Evolutionary conservation across 2,329 filamentous ascomycete genomes (phyloP).

Genomic region (Neonectria punicea): DNA sequence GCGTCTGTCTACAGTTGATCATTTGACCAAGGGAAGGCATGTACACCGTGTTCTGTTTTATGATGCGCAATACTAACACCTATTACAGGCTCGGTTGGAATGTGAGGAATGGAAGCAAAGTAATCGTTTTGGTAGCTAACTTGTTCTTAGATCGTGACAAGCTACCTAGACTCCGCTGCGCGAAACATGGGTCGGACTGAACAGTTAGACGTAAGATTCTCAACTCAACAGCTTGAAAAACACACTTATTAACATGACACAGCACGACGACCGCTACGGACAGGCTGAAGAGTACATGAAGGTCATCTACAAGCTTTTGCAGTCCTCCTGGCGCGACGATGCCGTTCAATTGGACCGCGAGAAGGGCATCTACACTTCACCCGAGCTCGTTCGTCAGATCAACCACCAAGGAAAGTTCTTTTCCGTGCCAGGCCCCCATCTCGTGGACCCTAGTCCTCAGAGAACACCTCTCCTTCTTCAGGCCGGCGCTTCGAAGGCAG

Average conservation of each 20-base stretch:
- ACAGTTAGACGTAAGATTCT: conserved; percentile 52
- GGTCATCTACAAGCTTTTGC: conserved; percentile 74
- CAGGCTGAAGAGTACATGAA: conserved; percentile 72
- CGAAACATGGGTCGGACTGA: conserved; percentile 69
- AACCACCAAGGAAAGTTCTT: conserved; percentile 74
- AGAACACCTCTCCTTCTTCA: conserved; percentile 76
- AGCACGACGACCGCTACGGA: conserved; percentile 74
- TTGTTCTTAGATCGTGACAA: conserved; percentile 67
- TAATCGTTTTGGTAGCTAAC: conserved; percentile 41
- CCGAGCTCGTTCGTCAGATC: conserved; percentile 68
- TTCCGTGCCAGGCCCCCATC: conserved; percentile 71
- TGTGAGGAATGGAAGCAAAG: conserved; percentile 44
- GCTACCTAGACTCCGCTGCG: conserved; percentile 76
- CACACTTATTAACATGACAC: conserved; percentile 7
- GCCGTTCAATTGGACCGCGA: conserved; percentile 70
- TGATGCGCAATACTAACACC: conserved; percentile 1
- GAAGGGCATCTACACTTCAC: conserved; percentile 65
- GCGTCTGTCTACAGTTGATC: conserved; percentile 73
- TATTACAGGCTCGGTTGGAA: conserved; percentile 63
- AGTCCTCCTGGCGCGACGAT: conserved; percentile 74
- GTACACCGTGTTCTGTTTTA: neutral
- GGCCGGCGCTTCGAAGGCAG: conserved; percentile 73
- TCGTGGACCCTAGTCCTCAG: conserved; percentile 74
- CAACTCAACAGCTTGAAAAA: neutral
- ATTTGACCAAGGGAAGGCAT: conserved; percentile 70